Evolutionary conservation across 2,329 filamentous ascomycete species (phyloP).

Genomic region (Fusarium nygamai): DNA sequence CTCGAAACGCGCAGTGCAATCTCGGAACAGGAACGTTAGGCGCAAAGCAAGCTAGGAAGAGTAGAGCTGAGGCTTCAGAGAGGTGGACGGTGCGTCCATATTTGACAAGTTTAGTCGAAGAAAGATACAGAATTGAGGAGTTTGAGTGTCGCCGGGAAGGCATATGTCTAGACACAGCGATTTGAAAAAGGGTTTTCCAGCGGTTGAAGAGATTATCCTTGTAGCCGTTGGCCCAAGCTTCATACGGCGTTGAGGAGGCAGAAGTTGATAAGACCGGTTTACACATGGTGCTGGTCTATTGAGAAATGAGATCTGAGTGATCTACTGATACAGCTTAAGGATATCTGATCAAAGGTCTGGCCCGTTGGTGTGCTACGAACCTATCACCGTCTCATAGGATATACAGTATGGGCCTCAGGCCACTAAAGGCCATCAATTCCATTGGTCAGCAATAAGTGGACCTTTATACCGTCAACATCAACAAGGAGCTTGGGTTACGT

Average conservation of each 20-base stretch:
- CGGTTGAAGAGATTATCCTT: background rate
- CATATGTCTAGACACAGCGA: background rate
- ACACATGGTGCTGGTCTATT: background rate
- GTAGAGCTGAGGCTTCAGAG: background rate
- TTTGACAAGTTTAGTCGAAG: background rate
- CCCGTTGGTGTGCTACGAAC: background rate
- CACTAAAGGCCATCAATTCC: accelerated
- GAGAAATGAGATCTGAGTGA: background rate
- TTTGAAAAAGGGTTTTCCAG: background rate
- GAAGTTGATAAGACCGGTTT: background rate
- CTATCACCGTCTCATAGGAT: background rate
- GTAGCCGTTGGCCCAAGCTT: background rate
- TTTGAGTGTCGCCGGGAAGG: background rate
- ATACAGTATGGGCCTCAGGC: background rate
- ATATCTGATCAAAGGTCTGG: background rate
- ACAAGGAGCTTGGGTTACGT: background rate
- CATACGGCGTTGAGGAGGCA: background rate
- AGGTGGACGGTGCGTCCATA: background rate
- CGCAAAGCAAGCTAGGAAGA: background rate
- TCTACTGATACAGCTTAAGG: background rate
- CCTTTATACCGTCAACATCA: background rate
- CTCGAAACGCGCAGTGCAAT: background rate
- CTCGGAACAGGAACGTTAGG: background rate
- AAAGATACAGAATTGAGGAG: background rate
- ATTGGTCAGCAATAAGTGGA: background rate